Evolutionary conservation across 768 basidiomycete genomes (phyloP).

Genomic region (Chalciporus piperatus): DNA sequence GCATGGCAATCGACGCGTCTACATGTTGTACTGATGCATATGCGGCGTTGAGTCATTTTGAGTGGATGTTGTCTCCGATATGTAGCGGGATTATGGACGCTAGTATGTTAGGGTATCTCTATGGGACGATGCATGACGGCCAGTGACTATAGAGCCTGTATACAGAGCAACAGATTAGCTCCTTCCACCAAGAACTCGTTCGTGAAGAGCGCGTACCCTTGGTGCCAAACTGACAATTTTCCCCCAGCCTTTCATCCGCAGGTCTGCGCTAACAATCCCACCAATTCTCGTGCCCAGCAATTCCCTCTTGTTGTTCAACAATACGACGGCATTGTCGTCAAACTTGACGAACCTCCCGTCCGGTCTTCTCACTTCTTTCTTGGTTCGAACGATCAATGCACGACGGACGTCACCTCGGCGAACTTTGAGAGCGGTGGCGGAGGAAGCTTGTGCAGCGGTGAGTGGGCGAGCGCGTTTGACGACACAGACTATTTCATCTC

Average conservation of each 20-base stretch:
- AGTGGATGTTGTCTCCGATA: neutral
- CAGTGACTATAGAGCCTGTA: conserved; percentile 17
- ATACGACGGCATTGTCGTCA: conserved; percentile 94
- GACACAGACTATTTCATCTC: conserved; percentile 95
- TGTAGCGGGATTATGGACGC: neutral
- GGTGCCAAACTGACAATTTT: conserved; percentile 92
- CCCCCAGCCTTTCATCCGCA: conserved; percentile 90
- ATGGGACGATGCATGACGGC: neutral
- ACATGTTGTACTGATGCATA: too few relatives aligned
- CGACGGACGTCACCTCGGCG: conserved; percentile 92
- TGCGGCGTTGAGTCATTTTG: neutral
- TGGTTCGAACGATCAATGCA: conserved; percentile 93
- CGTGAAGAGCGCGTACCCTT: conserved; percentile 49
- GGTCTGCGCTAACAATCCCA: conserved; percentile 88
- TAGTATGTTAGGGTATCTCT: conserved; percentile 13
- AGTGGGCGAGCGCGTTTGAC: conserved; percentile 89
- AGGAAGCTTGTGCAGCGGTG: conserved; percentile 59
- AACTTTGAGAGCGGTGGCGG: conserved; percentile 84
- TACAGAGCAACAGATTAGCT: neutral
- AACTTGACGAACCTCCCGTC: conserved; percentile 88
- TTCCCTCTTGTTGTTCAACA: conserved; percentile 93
- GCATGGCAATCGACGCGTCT: too few relatives aligned
- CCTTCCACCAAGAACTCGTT: neutral
- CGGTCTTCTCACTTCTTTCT: conserved; percentile 77
- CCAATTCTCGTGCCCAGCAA: conserved; percentile 95